Evolutionary conservation across 2,329 filamentous ascomycete genomes (phyloP), one percentile per base, ranked within the genome.

Genomic region (Thielaviopsis euricoi): DNA sequence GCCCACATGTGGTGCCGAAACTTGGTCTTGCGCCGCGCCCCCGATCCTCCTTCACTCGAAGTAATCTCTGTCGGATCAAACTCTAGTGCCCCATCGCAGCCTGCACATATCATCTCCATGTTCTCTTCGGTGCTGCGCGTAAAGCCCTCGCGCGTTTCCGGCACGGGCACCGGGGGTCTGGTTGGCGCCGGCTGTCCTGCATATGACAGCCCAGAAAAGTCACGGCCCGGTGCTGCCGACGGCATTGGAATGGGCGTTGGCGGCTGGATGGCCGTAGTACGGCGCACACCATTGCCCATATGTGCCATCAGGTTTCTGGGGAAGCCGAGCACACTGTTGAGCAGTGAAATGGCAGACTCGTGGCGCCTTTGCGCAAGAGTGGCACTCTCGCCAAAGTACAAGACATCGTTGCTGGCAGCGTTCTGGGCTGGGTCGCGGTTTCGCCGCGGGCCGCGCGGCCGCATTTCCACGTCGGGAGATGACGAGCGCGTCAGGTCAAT

Each of bases 1-100:
- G 93, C 85, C 89, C 90, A 97, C 62, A 97, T 91, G 65, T 95
- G 86, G 66, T 87, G 83, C 70, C 73, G 70, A 21, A 76, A 72
- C 37, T 68, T 64, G 64, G 77, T 82, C 53, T 53, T 23, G 53
- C 72, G 71, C 46, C 71, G 76, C 62, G 65, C 70, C 0, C 26
- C 48, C 25, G 25, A 40, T 10, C 12, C 53, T 25, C 2, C 61
- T 60, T 15, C 63, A 61, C n/a, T 63, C 55, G 48, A 50, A 10
- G 25, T 40, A 19, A 57, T 37, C 61, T 64, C 49, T 57, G 60
- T 3, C 59, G 81, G 81, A 15, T 89, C 86, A 55, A 85, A 82
- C 6, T 88, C 86, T 17, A 98, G 73, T 70, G 97, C 91, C 60
- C 87, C 79, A 19, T 86, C 83, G 65, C 93, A 98, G 60, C 87